A percentile compares a stretch with the other conserved stretches of the same genome.
These are phyloP conservation scores for Gnomoniopsis sp. DNA, from an alignment of 2,329 filamentous ascomycete genomes.

Conservation along the genomic window DNA sequence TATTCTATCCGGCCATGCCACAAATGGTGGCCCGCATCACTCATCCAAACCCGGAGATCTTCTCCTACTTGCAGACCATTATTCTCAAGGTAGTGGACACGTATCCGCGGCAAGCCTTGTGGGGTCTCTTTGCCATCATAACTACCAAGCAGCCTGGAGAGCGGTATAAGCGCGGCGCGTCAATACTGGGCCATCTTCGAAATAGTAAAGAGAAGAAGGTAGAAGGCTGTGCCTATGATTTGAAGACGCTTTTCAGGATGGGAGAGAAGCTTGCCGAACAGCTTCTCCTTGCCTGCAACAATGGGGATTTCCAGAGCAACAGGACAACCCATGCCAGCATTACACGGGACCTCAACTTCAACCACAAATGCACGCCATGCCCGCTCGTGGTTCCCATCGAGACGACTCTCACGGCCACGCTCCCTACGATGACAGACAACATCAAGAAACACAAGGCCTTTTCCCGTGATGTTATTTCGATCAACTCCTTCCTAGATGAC, in stretches of 20 bases:
- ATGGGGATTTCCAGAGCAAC: constrained; percentile 68
- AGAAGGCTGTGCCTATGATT: constrained; percentile 52
- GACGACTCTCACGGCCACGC: constrained; percentile 73
- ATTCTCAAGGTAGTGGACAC: constrained; percentile 80
- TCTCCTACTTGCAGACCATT: constrained; percentile 71
- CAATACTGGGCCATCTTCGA: constrained; percentile 49
- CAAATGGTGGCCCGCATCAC: constrained; percentile 96
- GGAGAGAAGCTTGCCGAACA: constrained; percentile 83
- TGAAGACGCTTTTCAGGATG: constrained; percentile 69
- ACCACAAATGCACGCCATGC: constrained; percentile 77
- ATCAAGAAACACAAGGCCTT: constrained; percentile 81
- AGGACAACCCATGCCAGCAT: constrained; percentile 69
- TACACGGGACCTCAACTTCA: constrained; percentile 75
- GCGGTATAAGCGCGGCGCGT: constrained; percentile 52
- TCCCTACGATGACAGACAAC: constrained; percentile 72
- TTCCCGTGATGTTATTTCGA: constrained; percentile 79
- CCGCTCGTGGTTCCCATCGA: constrained; percentile 87
- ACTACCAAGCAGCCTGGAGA: constrained; percentile 72
- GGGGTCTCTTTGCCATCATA: constrained; percentile 84
- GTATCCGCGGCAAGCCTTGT: constrained; percentile 89
- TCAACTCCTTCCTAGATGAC: constrained; percentile 77
- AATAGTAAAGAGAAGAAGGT: constrained; percentile 43
- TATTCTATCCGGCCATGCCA: constrained; percentile 79
- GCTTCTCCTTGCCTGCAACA: constrained; percentile 75
- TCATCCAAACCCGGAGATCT: constrained; percentile 76